Evolutionary conservation across 2,329 filamentous ascomycete species (phyloP).

Genomic region (Penicillium sp.): DNA sequence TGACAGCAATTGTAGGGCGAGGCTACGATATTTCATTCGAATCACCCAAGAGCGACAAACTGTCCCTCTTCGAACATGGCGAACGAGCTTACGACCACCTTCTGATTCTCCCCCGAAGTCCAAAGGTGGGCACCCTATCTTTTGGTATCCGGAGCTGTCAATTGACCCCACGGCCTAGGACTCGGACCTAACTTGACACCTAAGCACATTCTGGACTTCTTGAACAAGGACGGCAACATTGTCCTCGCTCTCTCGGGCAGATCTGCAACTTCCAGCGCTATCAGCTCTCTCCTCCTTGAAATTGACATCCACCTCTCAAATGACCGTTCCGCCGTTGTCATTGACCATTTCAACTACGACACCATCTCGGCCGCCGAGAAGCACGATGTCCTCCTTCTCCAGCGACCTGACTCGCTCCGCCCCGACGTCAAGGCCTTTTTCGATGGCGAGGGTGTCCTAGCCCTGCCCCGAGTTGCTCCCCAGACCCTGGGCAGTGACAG

Average conservation of each 20-base stretch:
- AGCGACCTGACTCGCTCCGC: slow-evolving; percentile 61
- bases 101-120: slow-evolving; percentile 77
- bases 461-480: slow-evolving; percentile 75
- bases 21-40: slow-evolving; percentile 77
- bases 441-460: slow-evolving; percentile 61
- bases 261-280: slow-evolving; percentile 62
- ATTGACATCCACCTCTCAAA: slow-evolving; percentile 82
- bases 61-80: slow-evolving; percentile 78
- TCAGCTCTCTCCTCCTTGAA: slow-evolving; percentile 76
- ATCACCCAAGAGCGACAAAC: slow-evolving; percentile 71
- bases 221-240: slow-evolving; percentile 88
- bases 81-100: slow-evolving; percentile 88
- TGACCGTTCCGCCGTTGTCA: slow-evolving; percentile 76
- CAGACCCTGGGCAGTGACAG: slow-evolving; percentile 73
- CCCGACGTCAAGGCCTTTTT: slow-evolving; percentile 74
- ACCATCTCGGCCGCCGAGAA: slow-evolving; percentile 66
- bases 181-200: slow-evolving; percentile 85
- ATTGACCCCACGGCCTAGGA: slow-evolving; percentile 48
- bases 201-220: slow-evolving; percentile 79
- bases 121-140: slow-evolving; percentile 60
- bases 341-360: slow-evolving; percentile 97
- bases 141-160: slow-evolving; percentile 7
- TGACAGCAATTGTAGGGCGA: slow-evolving; percentile 54
- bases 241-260: slow-evolving; percentile 75
- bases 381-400: slow-evolving; percentile 82